Percentiles rank a stretch among this genome's conserved stretches.
Conservation (phyloP, 768 basidiomycete genomes). For the Tulasnella calospora region DNA sequence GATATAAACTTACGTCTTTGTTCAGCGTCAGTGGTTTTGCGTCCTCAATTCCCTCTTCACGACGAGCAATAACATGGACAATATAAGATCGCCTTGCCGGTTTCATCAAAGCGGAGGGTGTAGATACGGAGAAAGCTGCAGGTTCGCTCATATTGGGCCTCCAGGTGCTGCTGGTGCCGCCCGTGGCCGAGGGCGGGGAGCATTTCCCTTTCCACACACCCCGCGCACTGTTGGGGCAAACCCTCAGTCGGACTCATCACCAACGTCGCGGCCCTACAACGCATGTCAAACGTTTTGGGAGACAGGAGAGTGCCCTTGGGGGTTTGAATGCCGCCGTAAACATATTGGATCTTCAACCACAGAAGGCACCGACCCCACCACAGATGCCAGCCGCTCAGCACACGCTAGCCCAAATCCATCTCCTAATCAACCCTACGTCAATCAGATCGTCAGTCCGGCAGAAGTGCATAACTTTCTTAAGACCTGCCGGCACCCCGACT, state of each 20-base stretch:
- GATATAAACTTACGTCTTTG: not conserved
- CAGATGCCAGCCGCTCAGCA: not conserved
- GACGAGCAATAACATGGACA: not conserved
- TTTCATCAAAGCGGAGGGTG: slow-evolving; percentile 47
- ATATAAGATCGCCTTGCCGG: slow-evolving; percentile 37
- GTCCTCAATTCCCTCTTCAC: not conserved
- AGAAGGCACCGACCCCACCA: not conserved
- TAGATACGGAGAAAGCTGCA: slow-evolving; percentile 42
- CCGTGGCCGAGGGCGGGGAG: not conserved
- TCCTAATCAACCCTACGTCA: not conserved
- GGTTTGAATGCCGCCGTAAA: slow-evolving; percentile 44
- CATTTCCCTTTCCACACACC: not conserved
- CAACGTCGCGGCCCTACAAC: slow-evolving; percentile 35
- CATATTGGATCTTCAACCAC: slow-evolving; percentile 35
- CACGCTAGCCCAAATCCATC: not conserved
- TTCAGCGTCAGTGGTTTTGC: not conserved
- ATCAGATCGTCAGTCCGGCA: not conserved
- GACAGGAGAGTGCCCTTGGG: slow-evolving; percentile 45
- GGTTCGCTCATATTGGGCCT: slow-evolving; percentile 35
- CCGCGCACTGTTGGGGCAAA: slow-evolving; percentile 14
- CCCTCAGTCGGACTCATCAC: slow-evolving; percentile 25
- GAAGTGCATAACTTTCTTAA: slow-evolving; percentile 20
- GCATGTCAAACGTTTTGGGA: slow-evolving; percentile 49
- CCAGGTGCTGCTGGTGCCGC: not conserved
- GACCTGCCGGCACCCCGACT: slow-evolving; percentile 5